These are phyloP conservation scores for Tolypocladium amazonense DNA, from an alignment of 2,329 filamentous ascomycete species.

Conservation along the genomic window DNA sequence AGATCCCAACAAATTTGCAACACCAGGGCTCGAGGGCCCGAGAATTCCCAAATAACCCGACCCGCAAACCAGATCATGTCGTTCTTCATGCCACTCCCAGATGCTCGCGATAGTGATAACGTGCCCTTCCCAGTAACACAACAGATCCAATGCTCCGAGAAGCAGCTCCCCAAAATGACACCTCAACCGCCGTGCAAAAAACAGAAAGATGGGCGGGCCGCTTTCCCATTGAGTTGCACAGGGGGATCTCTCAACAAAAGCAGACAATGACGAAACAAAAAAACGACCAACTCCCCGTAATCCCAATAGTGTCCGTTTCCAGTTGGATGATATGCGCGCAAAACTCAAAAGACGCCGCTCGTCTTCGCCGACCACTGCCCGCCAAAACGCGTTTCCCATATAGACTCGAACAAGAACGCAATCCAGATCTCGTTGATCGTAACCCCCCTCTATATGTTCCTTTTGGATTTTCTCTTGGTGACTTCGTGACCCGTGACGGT, in stretches of 20 bases:
- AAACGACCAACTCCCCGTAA: slow-evolving; percentile 25
- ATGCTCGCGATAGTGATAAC: slow-evolving; percentile 18
- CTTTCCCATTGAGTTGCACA: slow-evolving; percentile 19
- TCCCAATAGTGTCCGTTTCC: slow-evolving; percentile 19
- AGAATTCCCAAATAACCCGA: slow-evolving; percentile 17
- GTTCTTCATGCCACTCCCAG: slow-evolving; percentile 17
- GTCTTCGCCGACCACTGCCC: slow-evolving; percentile 22
- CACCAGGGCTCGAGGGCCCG: slow-evolving; percentile 24
- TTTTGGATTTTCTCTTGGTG: slow-evolving; percentile 31
- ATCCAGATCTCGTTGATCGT: slow-evolving; percentile 17
- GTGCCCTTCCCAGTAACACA: slow-evolving; percentile 15
- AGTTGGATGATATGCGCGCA: slow-evolving; percentile 14
- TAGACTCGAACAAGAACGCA: slow-evolving; percentile 27
- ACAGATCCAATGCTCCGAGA: slow-evolving; percentile 8
- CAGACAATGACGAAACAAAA: background rate
- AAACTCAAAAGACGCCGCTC: slow-evolving; percentile 22
- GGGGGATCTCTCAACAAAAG: slow-evolving; percentile 11
- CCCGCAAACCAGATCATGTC: slow-evolving; percentile 22
- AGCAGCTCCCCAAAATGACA: slow-evolving; percentile 5
- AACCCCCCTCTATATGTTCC: slow-evolving; percentile 35
- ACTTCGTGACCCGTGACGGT: slow-evolving; percentile 34
- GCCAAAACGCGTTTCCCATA: slow-evolving; percentile 19
- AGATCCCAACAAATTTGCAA: slow-evolving; percentile 18
- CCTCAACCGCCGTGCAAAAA: slow-evolving; percentile 6
- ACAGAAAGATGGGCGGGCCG: slow-evolving; percentile 15